A percentile compares a stretch with the other conserved stretches of the same genome.
Conservation (phyloP, 768 basidiomycete species). For the Lactarius quietus region DNA sequence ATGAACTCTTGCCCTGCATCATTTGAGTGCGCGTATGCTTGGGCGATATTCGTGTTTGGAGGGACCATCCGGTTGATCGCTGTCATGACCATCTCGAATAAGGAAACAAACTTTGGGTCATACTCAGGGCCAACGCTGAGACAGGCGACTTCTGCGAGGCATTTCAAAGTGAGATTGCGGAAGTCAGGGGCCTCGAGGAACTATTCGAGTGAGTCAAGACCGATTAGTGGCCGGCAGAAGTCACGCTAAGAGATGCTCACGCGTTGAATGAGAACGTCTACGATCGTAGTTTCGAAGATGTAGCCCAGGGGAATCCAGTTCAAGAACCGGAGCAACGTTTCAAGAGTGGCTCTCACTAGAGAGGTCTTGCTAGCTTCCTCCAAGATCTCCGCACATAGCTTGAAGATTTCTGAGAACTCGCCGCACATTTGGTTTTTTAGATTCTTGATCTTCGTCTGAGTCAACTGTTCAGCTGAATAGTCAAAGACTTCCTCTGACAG, state of each 20-base stretch:
- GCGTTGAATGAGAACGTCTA: slow-evolving; percentile 86
- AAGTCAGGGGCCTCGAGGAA: slow-evolving; percentile 97
- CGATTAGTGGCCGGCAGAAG: slow-evolving; percentile 16
- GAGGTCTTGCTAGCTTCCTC: slow-evolving; percentile 97
- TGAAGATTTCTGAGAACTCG: slow-evolving; percentile 97
- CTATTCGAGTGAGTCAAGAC: slow-evolving; percentile 40
- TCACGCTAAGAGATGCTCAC: slow-evolving; percentile 47
- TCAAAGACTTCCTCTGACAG: slow-evolving; percentile 99
- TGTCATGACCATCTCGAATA: slow-evolving; percentile 99
- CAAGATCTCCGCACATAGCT: slow-evolving; percentile 92
- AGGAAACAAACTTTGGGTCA: slow-evolving; percentile 94
- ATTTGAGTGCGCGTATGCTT: slow-evolving; percentile 83
- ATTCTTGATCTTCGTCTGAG: slow-evolving; percentile 94
- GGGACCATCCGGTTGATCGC: slow-evolving; percentile 96
- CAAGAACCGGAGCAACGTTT: slow-evolving; percentile 91
- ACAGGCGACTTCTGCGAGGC: slow-evolving; percentile 93
- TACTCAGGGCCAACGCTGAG: slow-evolving; percentile 95
- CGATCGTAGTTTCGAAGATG: slow-evolving; percentile 97
- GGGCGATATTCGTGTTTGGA: slow-evolving; percentile 89
- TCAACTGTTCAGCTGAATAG: slow-evolving; percentile 98
- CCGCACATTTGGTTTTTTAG: slow-evolving; percentile 98
- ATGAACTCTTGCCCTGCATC: slow-evolving; percentile 97
- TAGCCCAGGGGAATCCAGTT: slow-evolving; percentile 99
- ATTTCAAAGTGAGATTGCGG: slow-evolving; percentile 95
- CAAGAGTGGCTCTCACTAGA: slow-evolving; percentile 89